phyloP scores from a whole-genome alignment of 805 yeast species.

The Grigorovia yakushimaensis region DNA sequence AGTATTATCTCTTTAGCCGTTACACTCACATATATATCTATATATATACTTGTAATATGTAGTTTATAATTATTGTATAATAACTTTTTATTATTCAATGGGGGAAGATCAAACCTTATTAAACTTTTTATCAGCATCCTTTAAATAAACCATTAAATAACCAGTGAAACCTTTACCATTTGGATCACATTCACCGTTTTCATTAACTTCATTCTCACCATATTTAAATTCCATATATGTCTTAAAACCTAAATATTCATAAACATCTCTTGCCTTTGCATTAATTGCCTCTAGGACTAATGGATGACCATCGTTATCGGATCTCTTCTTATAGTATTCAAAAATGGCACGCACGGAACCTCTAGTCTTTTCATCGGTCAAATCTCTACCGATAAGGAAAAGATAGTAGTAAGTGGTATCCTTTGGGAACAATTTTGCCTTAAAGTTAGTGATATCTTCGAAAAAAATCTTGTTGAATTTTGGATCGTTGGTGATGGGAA shows the following conservation, averaged over 20 bases:
- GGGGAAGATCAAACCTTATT: not conserved
- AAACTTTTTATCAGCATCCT: conserved; percentile 11
- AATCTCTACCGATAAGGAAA: conserved; percentile 27
- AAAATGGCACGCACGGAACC: conserved; percentile 28
- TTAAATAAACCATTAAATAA: conserved; percentile 27
- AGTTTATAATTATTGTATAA: no score
- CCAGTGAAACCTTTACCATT: conserved; percentile 26
- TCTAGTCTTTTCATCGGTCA: conserved; percentile 17
- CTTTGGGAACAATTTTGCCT: conserved; percentile 19
- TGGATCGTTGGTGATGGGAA: conserved; percentile 20
- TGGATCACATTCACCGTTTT: conserved; percentile 19
- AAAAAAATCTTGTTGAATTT: conserved; percentile 24
- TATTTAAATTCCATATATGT: conserved; percentile 20
- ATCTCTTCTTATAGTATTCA: conserved; percentile 20
- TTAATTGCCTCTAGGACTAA: conserved; percentile 28
- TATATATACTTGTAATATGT: no score
- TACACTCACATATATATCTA: no score
- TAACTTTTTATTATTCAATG: no score
- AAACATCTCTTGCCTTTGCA: conserved; percentile 26
- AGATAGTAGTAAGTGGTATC: conserved; percentile 25
- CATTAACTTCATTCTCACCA: conserved; percentile 27
- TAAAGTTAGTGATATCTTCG: conserved; percentile 14
- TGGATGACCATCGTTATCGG: conserved; percentile 25
- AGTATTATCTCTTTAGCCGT: no score
- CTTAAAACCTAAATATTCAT: conserved; percentile 29